phyloP scores from a whole-genome alignment of 2,329 filamentous ascomycete genomes.

The Verticillium albo-atrum region DNA sequence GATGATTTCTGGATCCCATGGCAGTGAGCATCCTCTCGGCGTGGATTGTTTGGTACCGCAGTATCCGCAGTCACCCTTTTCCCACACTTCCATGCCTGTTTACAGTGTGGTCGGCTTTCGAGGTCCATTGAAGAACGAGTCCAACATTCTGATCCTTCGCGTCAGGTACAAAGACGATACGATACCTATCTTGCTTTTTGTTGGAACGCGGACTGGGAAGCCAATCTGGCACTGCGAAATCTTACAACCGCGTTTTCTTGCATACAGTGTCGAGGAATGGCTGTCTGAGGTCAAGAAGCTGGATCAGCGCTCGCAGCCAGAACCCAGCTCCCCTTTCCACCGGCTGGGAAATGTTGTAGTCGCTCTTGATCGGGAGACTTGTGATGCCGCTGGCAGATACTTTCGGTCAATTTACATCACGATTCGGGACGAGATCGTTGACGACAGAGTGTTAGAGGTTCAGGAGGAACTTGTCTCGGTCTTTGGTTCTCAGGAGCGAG shows the following conservation, averaged over 20 bases:
- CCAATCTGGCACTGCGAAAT: constrained; percentile 2
- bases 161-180: neutral
- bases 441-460: too few relatives aligned
- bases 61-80: constrained; percentile 6
- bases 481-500: too few relatives aligned
- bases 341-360: neutral
- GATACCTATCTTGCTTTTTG: constrained; percentile 1
- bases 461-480: too few relatives aligned
- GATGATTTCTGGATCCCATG: constrained; percentile 3
- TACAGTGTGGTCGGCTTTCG: constrained; percentile 7
- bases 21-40: neutral
- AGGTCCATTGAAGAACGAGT: neutral
- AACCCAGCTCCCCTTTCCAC: neutral
- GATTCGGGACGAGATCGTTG: neutral
- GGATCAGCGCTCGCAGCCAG: too few relatives aligned
- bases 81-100: constrained; percentile 3
- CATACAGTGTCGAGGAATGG: neutral
- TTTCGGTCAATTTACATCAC: constrained; percentile 1
- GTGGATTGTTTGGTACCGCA: constrained; percentile 8
- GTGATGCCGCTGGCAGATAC: constrained; percentile 10
- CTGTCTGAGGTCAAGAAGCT: neutral
- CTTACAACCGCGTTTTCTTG: neutral
- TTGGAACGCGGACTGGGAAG: neutral
- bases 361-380: constrained; percentile 1
- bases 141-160: constrained; percentile 2